Conservation (phyloP, 768 basidiomycete genomes). For the Rhizopogon rudus region DNA sequence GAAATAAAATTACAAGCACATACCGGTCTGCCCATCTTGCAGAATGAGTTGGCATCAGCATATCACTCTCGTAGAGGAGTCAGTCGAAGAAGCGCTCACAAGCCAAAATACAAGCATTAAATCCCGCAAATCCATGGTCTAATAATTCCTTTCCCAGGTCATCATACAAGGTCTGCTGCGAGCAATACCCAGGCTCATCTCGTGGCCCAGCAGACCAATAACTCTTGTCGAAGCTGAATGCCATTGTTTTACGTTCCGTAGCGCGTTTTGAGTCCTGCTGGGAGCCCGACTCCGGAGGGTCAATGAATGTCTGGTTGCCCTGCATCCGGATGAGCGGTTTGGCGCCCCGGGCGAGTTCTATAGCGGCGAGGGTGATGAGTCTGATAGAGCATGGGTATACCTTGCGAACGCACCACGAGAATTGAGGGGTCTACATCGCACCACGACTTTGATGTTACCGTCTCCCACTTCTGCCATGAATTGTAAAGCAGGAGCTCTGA, state of each 20-base stretch:
- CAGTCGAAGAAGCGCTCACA: constrained; percentile 59
- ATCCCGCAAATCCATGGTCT: constrained; percentile 93
- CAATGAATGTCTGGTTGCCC: constrained; percentile 88
- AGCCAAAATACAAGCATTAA: constrained; percentile 98
- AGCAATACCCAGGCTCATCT: constrained; percentile 88
- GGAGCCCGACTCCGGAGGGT: constrained; percentile 80
- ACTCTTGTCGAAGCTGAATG: constrained; percentile 94
- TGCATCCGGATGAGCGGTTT: constrained; percentile 93
- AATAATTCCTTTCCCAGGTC: constrained; percentile 92
- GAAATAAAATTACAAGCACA: constrained; percentile 18
- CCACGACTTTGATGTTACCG: constrained; percentile 89
- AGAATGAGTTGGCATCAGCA: neutral
- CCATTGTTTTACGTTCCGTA: constrained; percentile 84
- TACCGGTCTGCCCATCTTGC: constrained; percentile 81
- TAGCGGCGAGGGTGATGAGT: neutral
- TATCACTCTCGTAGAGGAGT: neutral
- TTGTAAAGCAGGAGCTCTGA: constrained; percentile 12
- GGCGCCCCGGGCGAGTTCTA: constrained; percentile 91
- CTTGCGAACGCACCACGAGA: constrained; percentile 63
- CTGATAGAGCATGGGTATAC: constrained; percentile 1
- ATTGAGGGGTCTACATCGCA: constrained; percentile 96
- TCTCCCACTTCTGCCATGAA: constrained; percentile 73
- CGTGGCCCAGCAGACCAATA: constrained; percentile 94
- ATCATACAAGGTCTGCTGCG: constrained; percentile 90
- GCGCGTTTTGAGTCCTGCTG: constrained; percentile 71